Percentiles rank a stretch among this genome's conserved stretches.
Evolutionary conservation across 1,139 yeast genomes (phyloP).

Genomic region (Candida sp.): DNA sequence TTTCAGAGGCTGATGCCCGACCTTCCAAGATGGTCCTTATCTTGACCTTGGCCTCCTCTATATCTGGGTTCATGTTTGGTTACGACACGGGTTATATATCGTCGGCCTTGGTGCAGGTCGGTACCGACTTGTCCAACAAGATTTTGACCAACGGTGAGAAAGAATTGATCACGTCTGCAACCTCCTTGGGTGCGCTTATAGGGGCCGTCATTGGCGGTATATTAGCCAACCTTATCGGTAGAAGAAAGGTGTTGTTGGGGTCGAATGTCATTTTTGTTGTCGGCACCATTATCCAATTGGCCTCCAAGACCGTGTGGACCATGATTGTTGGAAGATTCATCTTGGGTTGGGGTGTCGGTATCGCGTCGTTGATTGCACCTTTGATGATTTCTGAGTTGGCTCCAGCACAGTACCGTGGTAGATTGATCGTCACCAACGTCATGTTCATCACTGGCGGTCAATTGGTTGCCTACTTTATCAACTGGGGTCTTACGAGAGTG

Average conservation of each 20-base stretch:
- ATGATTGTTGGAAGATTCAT: slow-evolving; percentile 92
- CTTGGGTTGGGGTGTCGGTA: slow-evolving; percentile 97
- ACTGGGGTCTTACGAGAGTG: slow-evolving; percentile 82
- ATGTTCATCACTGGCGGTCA: slow-evolving; percentile 91
- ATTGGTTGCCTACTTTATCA: slow-evolving; percentile 87
- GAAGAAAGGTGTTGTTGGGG: slow-evolving; percentile 79
- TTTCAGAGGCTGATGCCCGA: slow-evolving; percentile 30
- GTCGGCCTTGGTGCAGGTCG: slow-evolving; percentile 85
- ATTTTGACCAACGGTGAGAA: slow-evolving; percentile 73
- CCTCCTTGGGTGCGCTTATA: slow-evolving; percentile 88
- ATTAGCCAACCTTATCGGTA: slow-evolving; percentile 79
- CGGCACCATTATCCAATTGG: slow-evolving; percentile 86
- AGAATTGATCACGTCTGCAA: slow-evolving; percentile 93
- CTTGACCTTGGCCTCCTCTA: slow-evolving; percentile 79
- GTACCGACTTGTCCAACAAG: slow-evolving; percentile 64
- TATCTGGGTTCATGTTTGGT: slow-evolving; percentile 96
- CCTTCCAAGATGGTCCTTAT: slow-evolving; percentile 70
- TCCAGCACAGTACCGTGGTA: slow-evolving; percentile 90
- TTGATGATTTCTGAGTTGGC: slow-evolving; percentile 91
- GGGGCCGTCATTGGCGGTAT: slow-evolving; percentile 81
- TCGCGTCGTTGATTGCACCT: slow-evolving; percentile 91
- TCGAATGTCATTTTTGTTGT: slow-evolving; percentile 80
- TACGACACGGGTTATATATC: slow-evolving; percentile 97
- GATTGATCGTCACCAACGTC: slow-evolving; percentile 72
- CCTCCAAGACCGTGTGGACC: slow-evolving; percentile 81